Base-by-base conservation (phyloP, 129 eudicot species). In the Escallonia rubra region DNA sequence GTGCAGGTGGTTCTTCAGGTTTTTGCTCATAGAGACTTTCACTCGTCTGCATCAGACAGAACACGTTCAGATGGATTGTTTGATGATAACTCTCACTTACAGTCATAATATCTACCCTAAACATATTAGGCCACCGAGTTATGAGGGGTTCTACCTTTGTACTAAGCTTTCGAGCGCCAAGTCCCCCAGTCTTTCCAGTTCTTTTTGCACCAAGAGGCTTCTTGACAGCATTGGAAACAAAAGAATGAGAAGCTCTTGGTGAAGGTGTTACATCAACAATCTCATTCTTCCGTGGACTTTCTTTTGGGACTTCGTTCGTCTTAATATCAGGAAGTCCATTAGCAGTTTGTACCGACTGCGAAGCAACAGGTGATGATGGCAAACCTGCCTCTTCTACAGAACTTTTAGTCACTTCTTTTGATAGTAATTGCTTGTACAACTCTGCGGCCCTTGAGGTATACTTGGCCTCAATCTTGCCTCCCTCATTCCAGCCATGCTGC, bases 381-480 rank as follows among this genome's bases (percentile, higher is more conserved):
- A 84, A 72, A 38, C 69, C 84, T 52, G 69, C 76, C 15, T 85
- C 91, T 8, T 79, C 89, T 15, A 71, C 77, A 57, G 65, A 72
- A 71, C 89, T 73, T 76, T 87, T 90, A 64, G 91, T 85, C 79
- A 90, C 97, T 84, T 87, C 97, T 78, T 90, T 90, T 10, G 95
- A 57, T 59, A 90, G 89, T 48, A 90, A 66, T 64, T 90, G 97
- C 69, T 74, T 82, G 71, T 90, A 90, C 45, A 90, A 80, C 10
- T 90, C 89, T 61, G 95, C 95, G 72, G 95, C 91, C 72, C 95
- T 84, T 58, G 97, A 90, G 55, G 91, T 90, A 76, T 90, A 90
- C 68, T 90, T 90, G 53, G 91, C 89, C 75, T 90, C 97, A 68
- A 84, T 80, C 78, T 87, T 90, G 55, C 97, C 91, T 59, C 89